Base-by-base conservation (phyloP, 2,329 filamentous ascomycete species). In the Coniochaeta prunicola region DNA sequence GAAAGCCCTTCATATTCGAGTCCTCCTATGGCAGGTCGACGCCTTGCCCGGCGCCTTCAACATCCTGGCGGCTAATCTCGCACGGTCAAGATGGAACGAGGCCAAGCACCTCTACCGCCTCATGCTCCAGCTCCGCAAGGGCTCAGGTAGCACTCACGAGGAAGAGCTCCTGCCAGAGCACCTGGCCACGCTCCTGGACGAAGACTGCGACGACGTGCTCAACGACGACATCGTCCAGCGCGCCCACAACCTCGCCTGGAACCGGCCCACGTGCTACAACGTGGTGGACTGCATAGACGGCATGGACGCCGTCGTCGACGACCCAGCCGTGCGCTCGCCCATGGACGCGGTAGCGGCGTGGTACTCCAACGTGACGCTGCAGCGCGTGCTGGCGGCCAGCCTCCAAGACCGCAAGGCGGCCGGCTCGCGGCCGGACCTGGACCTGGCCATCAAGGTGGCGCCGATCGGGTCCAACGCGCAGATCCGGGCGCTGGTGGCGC, bases 331-430 rank as follows among this genome's bases (percentile, higher is more conserved):
- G 61, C 85, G 89, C 57, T 94, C 91, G 19, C 91, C 92, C 0
- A 83, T 97, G 64, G 93, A 97, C 71, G 92, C 91, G 13, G 84
- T 97, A 57, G 91, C 92, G 7, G 91, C 92, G 2, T 97, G 92
- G 92, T 94, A 87, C 77, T 96, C 92, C 0, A 91, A 85, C 63
- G 80, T 88, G 58, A 79, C 84, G 13, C 75, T 96, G 38, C 89
- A 92, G 66, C 81, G 82, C 59, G 86, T 85, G 2, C 80, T 97
- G 30, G 77, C 85, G 13, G 77, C 78, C 17, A 86, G 83, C 36
- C 78, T 96, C 45, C 74, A 76, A 15, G 72, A 78, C 33, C 80
- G 81, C 60, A 77, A 80, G 12, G 74, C 76, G 19, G 69, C 72
- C 2, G 70, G 72, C 12, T 71, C 64, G 42, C 28, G n/a, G 1